Percentiles rank a stretch among this genome's conserved stretches.
These are phyloP conservation scores for Chloranthus sessilifolius DNA, from an alignment of 164 flowering plant species.

Conservation along the genomic window DNA sequence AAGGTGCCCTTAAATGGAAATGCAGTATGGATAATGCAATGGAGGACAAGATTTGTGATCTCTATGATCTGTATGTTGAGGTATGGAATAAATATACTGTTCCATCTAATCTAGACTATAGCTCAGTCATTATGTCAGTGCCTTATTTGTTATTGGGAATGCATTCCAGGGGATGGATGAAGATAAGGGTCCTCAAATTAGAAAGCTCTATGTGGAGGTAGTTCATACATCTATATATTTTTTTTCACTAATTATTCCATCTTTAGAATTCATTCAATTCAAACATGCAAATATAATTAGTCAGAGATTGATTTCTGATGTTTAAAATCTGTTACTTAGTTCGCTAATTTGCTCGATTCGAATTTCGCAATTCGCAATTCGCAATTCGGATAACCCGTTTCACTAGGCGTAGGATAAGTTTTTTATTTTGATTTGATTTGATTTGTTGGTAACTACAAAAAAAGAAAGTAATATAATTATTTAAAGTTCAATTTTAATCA, in stretches of 20 bases:
- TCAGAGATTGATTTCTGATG: no score
- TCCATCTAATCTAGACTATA: background rate
- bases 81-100: conserved; percentile 25
- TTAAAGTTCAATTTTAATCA: no score
- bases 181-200: conserved; percentile 74
- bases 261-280: background rate
- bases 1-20: conserved; percentile 42
- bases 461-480: no score
- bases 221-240: background rate
- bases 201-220: conserved; percentile 92
- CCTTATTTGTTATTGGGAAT: conserved; percentile 1
- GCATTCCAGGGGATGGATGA: conserved; percentile 86
- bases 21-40: conserved; percentile 55
- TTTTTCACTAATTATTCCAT: background rate
- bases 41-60: conserved; percentile 95
- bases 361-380: no score
- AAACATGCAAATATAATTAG: conserved; percentile 1
- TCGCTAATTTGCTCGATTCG: no score
- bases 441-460: no score
- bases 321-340: no score
- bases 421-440: no score
- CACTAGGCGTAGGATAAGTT: no score
- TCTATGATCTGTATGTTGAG: conserved; percentile 89
- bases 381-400: no score
- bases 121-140: background rate